These are phyloP conservation scores for Metarhizium guizhouense DNA, from an alignment of 2,329 filamentous ascomycete genomes.

Conservation along the genomic window DNA sequence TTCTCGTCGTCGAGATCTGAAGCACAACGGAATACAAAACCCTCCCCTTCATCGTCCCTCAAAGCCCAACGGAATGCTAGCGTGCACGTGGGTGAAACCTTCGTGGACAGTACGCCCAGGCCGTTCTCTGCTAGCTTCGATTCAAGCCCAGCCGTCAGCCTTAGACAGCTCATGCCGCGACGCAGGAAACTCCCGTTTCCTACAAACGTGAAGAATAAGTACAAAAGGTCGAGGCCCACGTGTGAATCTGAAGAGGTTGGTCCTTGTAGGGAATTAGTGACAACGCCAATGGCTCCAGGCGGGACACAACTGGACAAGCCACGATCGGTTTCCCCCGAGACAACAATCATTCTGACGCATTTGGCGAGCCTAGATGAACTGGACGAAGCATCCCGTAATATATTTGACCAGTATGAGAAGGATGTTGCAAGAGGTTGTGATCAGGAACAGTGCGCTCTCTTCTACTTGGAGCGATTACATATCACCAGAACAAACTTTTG, in stretches of 20 bases:
- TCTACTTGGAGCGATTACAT: constrained; percentile 21
- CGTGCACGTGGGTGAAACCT: no score
- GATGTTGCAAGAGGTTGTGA: constrained; percentile 17
- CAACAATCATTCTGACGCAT: constrained; percentile 17
- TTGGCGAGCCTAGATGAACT: constrained; percentile 14
- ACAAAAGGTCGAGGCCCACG: neutral
- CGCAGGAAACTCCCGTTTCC: constrained; percentile 22
- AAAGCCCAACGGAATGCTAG: neutral
- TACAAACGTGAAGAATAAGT: neutral
- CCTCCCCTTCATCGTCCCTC: neutral
- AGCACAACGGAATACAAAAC: neutral
- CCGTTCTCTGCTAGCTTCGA: neutral
- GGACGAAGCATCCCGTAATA: constrained; percentile 14
- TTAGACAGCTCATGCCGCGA: constrained; percentile 20
- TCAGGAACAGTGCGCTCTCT: constrained; percentile 15
- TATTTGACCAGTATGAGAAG: constrained; percentile 25
- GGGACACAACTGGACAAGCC: neutral
- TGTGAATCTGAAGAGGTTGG: neutral
- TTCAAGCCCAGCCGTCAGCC: constrained; percentile 7
- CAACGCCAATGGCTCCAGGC: neutral
- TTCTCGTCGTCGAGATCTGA: constrained; percentile 1
- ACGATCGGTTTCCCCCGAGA: neutral
- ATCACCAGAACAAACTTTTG: constrained; percentile 20
- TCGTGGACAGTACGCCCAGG: neutral
- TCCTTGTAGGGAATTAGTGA: neutral